These are phyloP conservation scores for Coemansia sp. DNA, from an alignment of 192 early-diverging fungal species.

Conservation along the genomic window DNA sequence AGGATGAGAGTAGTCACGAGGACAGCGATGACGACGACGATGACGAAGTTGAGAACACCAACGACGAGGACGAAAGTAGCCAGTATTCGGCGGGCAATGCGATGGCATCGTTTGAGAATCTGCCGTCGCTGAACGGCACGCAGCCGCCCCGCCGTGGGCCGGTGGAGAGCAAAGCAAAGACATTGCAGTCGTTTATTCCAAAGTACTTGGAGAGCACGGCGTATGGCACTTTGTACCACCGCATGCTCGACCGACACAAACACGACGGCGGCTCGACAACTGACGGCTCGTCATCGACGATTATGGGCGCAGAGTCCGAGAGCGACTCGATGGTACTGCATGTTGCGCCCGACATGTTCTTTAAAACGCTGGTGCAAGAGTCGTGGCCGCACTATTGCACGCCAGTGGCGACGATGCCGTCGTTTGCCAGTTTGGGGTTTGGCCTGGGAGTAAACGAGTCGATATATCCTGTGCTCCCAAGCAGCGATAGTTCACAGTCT, in stretches of 20 bases:
- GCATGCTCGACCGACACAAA: not conserved
- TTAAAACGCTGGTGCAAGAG: conserved; percentile 44
- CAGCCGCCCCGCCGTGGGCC: not conserved
- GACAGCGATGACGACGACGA: conserved; percentile 19
- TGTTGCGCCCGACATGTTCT: conserved; percentile 48
- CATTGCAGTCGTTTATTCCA: conserved; percentile 27
- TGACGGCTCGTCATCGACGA: not conserved
- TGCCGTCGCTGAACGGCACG: conserved; percentile 16
- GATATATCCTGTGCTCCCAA: not conserved
- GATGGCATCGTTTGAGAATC: conserved; percentile 23
- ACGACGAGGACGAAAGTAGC: conserved; percentile 13
- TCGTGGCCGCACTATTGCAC: conserved; percentile 55
- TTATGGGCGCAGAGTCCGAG: not conserved
- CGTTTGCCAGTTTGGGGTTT: conserved; percentile 38
- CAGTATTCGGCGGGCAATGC: not conserved
- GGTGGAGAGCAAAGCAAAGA: conserved; percentile 9
- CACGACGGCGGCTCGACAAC: not conserved
- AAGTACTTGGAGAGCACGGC: conserved; percentile 43
- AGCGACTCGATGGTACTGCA: not conserved
- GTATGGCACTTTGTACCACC: conserved; percentile 26
- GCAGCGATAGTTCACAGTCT: not conserved
- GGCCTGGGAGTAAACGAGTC: conserved; percentile 17
- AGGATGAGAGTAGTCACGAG: conserved; percentile 8
- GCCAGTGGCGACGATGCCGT: conserved; percentile 31
- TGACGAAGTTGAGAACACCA: conserved; percentile 14